phyloP scores from a whole-genome alignment of 2,329 filamentous ascomycete species.

The Parascedosporium putredinis region DNA sequence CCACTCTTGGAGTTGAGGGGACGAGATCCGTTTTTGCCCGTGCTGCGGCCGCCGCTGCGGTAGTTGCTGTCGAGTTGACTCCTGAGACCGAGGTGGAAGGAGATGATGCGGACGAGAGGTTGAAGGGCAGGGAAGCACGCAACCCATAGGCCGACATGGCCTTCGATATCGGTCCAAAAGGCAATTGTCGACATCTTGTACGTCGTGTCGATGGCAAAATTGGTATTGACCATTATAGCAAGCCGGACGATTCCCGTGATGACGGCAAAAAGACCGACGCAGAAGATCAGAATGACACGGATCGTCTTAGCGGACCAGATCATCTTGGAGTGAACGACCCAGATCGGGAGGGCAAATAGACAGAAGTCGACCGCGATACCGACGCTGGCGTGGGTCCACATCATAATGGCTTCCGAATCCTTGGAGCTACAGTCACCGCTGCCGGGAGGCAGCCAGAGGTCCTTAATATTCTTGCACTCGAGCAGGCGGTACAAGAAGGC shows the following conservation, averaged over 20 bases:
- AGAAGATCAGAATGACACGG: conserved; percentile 25
- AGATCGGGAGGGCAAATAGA: conserved; percentile 25
- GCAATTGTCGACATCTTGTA: conserved; percentile 25
- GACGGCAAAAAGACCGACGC: conserved; percentile 26
- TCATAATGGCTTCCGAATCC: conserved; percentile 18
- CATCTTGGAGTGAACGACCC: conserved; percentile 25
- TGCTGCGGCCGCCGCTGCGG: background rate
- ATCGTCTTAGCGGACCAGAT: conserved; percentile 22
- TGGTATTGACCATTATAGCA: conserved; percentile 20
- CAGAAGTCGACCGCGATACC: conserved; percentile 23
- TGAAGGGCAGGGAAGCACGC: conserved; percentile 29
- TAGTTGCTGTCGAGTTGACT: conserved; percentile 9
- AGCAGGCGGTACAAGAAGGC: conserved; percentile 13
- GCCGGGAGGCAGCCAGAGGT: conserved; percentile 14
- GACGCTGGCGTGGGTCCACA: conserved; percentile 21
- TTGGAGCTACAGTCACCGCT: conserved; percentile 17
- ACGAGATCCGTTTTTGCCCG: background rate
- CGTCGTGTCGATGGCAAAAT: conserved; percentile 23
- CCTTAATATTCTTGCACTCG: conserved; percentile 16
- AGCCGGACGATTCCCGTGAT: conserved; percentile 27
- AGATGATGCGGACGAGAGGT: conserved; percentile 23
- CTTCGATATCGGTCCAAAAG: conserved; percentile 29
- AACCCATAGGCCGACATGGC: conserved; percentile 32
- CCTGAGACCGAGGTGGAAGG: conserved; percentile 17
- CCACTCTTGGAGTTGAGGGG: conserved; percentile 4